Percentiles rank a stretch among this genome's conserved stretches.
Evolutionary conservation across 345 rosid species (phyloP).

Genomic region (Abelmoschus esculentus): DNA sequence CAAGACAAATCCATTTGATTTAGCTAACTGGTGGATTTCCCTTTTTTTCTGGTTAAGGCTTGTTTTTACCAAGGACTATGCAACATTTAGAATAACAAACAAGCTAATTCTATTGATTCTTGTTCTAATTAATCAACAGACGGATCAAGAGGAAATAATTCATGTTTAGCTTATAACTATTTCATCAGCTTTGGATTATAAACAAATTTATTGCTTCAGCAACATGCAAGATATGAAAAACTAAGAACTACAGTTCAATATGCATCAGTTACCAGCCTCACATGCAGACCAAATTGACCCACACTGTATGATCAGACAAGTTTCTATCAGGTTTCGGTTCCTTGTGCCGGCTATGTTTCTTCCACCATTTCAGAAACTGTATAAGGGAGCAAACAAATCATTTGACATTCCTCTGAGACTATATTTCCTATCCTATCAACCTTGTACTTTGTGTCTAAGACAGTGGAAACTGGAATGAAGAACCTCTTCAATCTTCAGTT

Average conservation of each 20-base stretch:
- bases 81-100: neutral
- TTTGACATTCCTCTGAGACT: slow-evolving; percentile 2
- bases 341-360: neutral
- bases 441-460: neutral
- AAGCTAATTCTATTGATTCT: slow-evolving; percentile 3
- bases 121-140: slow-evolving; percentile 9
- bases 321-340: slow-evolving; percentile 7
- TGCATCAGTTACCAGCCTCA: neutral
- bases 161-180: slow-evolving; percentile 19
- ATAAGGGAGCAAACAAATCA: neutral
- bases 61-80: too few relatives aligned
- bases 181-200: slow-evolving; percentile 11
- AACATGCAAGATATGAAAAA: neutral
- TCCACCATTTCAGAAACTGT: neutral
- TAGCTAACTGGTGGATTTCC: too few relatives aligned
- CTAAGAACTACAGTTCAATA: neutral
- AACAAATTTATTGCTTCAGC: slow-evolving; percentile 19
- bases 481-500: slow-evolving; percentile 8
- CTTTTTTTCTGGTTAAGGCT: too few relatives aligned
- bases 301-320: neutral
- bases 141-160: slow-evolving; percentile 15
- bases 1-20: too few relatives aligned
- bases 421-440: slow-evolving; percentile 14
- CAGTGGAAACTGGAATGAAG: slow-evolving; percentile 11
- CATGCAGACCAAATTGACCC: slow-evolving; percentile 4